Percentiles rank a stretch among this genome's conserved stretches.
These are phyloP conservation scores for Telfairia occidentalis DNA, from an alignment of 331 rosid genomes.

Conservation along the genomic window DNA sequence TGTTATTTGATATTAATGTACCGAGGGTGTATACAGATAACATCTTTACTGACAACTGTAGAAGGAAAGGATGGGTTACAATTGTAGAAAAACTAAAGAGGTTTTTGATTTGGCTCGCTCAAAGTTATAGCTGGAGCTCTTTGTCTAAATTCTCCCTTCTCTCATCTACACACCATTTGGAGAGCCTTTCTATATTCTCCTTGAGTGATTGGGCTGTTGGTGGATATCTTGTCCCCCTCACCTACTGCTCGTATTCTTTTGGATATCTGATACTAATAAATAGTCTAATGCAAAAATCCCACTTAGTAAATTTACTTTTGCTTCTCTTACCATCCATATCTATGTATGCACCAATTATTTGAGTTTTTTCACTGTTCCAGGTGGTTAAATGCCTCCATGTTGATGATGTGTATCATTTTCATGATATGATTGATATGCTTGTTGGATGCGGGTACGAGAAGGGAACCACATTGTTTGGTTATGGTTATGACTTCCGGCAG, in stretches of 20 bases:
- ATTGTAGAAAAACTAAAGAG: neutral
- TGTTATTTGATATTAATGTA: neutral
- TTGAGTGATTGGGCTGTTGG: neutral
- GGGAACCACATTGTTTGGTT: conserved; percentile 92
- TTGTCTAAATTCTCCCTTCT: neutral
- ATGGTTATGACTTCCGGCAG: conserved; percentile 91
- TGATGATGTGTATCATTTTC: conserved; percentile 69
- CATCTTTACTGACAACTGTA: neutral
- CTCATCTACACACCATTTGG: neutral
- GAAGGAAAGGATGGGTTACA: neutral
- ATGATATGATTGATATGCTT: conserved; percentile 85
- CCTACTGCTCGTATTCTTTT: neutral
- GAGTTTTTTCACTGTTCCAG: conserved; percentile 34
- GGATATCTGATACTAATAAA: neutral
- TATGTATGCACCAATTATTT: neutral
- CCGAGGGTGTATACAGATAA: neutral
- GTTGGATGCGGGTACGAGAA: conserved; percentile 68
- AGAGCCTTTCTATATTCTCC: neutral
- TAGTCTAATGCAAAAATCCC: neutral
- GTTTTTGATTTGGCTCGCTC: neutral
- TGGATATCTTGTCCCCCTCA: neutral
- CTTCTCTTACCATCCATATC: neutral
- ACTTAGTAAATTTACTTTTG: neutral
- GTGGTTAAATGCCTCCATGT: conserved; percentile 56
- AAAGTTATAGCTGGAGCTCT: neutral